These are phyloP conservation scores for Friedmanniomyces simplex DNA, from an alignment of 495 filamentous ascomycete genomes.

Conservation along the genomic window DNA sequence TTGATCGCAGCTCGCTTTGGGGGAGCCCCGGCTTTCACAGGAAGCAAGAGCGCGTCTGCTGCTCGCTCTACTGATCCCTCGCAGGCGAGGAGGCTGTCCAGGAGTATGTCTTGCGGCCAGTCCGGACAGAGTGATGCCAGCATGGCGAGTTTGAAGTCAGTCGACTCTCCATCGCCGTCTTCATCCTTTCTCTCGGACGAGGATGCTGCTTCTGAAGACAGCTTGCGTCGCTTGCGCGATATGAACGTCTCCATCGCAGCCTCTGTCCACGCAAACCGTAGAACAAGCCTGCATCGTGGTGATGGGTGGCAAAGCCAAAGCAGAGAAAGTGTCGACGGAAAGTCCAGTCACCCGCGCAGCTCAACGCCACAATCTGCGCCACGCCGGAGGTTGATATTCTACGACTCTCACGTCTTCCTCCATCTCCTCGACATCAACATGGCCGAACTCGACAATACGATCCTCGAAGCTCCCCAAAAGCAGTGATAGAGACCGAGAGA, in stretches of 20 bases:
- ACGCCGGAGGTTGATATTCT: too few species aligned
- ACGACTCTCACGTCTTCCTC: neutral
- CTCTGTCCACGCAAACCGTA: neutral
- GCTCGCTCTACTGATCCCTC: conserved; percentile 66
- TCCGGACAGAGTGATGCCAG: conserved; percentile 67
- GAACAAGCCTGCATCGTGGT: neutral
- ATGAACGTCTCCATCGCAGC: conserved; percentile 49
- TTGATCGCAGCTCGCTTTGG: conserved; percentile 32
- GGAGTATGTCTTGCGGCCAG: conserved; percentile 44
- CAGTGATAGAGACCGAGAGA: conserved; percentile 8
- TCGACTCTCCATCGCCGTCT: conserved; percentile 54
- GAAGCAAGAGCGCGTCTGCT: conserved; percentile 39
- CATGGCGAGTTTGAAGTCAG: conserved; percentile 78
- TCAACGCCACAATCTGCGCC: too few species aligned
- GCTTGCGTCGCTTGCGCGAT: conserved; percentile 41
- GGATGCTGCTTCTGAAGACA: conserved; percentile 20
- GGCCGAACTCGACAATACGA: neutral
- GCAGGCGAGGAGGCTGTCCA: conserved; percentile 67
- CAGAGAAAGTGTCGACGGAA: neutral
- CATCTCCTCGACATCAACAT: neutral
- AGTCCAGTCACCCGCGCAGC: too few species aligned
- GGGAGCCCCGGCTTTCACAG: conserved; percentile 20
- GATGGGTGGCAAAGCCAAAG: neutral
- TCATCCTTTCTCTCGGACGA: neutral
- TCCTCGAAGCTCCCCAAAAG: neutral